phyloP scores from a whole-genome alignment of 257 asterid genomes.

The Nicotiana tabacum region DNA sequence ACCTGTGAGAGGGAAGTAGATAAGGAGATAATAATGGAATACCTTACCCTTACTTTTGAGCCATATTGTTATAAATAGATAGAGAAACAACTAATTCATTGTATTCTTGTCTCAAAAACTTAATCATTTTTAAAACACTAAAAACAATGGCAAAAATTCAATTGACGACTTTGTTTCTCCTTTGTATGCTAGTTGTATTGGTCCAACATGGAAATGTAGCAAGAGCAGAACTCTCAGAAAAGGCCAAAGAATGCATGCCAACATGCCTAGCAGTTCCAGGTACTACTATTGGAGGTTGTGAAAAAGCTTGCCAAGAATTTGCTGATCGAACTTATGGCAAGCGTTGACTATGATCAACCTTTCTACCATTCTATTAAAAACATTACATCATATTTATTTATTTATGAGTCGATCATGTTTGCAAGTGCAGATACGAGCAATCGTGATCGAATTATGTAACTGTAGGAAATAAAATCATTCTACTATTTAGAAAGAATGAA shows the following conservation, averaged over 20 bases:
- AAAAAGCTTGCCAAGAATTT: neutral
- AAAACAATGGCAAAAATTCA: neutral
- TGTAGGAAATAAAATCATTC: no score
- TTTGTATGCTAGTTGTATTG: neutral
- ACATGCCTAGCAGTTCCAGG: neutral
- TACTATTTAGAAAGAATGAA: neutral
- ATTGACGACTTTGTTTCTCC: neutral
- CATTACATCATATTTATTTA: neutral
- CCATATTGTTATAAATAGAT: neutral
- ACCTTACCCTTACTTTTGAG: neutral
- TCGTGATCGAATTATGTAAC: neutral
- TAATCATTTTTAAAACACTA: neutral
- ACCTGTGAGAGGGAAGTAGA: neutral
- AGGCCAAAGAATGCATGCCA: neutral
- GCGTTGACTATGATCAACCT: no score
- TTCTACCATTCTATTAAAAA: no score
- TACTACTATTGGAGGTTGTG: neutral
- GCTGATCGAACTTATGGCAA: neutral
- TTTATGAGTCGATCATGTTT: neutral
- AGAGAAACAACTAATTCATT: neutral
- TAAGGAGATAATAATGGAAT: slow-evolving; percentile 6
- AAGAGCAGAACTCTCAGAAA: neutral
- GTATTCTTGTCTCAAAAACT: neutral
- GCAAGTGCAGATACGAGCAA: neutral
- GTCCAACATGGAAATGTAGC: slow-evolving; percentile 5